These are phyloP conservation scores for Plasmodium gaboni DNA, from an alignment of 169 alveolate genomes.

Conservation along the genomic window DNA sequence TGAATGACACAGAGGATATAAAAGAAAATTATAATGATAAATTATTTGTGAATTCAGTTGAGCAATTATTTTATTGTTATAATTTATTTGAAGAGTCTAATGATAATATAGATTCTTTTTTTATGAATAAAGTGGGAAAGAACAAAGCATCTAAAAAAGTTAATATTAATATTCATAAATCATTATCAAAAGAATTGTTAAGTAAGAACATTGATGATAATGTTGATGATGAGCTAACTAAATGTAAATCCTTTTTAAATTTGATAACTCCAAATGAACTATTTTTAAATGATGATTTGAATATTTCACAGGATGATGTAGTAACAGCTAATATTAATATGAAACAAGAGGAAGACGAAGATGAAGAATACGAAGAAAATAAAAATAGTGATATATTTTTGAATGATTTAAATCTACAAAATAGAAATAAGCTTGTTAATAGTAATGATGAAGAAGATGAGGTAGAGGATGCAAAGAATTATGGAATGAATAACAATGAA, in stretches of 20 bases:
- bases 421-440: background rate
- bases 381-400: slow-evolving; percentile 2
- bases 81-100: slow-evolving; percentile 5
- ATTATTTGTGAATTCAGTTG: slow-evolving; percentile 34
- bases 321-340: background rate
- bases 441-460: slow-evolving; percentile 5
- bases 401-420: background rate
- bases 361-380: slow-evolving; percentile 7
- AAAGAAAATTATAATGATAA: slow-evolving; percentile 20
- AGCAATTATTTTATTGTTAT: slow-evolving; percentile 29
- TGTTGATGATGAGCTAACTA: background rate
- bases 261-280: slow-evolving; percentile 20
- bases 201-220: slow-evolving; percentile 2
- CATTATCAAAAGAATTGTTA: slow-evolving; percentile 2
- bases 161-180: slow-evolving; percentile 12
- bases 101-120: slow-evolving; percentile 16
- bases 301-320: background rate
- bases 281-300: slow-evolving; percentile 12
- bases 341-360: background rate
- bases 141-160: slow-evolving; percentile 9
- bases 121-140: slow-evolving; percentile 8
- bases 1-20: background rate
- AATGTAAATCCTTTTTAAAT: slow-evolving; percentile 34
- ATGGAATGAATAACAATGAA: background rate
- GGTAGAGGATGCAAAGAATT: slow-evolving; percentile 1